A percentile compares a stretch with the other conserved stretches of the same genome.
Evolutionary conservation across 2,329 filamentous ascomycete genomes (phyloP).

Genomic region (Bipolaris gigantea): DNA sequence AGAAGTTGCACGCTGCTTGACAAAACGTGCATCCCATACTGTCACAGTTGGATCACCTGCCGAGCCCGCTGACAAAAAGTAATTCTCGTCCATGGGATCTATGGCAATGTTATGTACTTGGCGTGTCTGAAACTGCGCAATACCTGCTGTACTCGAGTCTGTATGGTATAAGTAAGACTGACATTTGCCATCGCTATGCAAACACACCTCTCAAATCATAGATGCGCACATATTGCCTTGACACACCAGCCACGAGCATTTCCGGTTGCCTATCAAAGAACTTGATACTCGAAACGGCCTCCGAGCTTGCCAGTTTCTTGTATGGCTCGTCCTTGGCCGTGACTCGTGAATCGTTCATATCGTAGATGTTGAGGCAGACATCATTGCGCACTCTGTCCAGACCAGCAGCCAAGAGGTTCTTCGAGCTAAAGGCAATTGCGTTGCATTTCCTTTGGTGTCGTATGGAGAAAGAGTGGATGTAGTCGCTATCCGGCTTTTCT

Average conservation of each 20-base stretch:
- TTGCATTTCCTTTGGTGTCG: conserved; percentile 79
- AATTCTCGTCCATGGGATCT: conserved; percentile 78
- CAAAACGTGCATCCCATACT: conserved; percentile 73
- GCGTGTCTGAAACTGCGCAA: conserved; percentile 56
- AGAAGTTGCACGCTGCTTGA: conserved; percentile 32
- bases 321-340: conserved; percentile 55
- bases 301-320: conserved; percentile 61
- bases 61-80: conserved; percentile 76
- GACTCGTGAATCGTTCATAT: conserved; percentile 64
- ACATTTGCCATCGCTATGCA: conserved; percentile 18
- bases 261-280: conserved; percentile 80
- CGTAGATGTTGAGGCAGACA: conserved; percentile 80
- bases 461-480: conserved; percentile 67
- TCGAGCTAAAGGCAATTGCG: conserved; percentile 77
- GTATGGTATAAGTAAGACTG: conserved; percentile 16
- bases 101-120: conserved; percentile 72
- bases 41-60: conserved; percentile 73
- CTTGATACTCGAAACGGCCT: conserved; percentile 79
- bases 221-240: conserved; percentile 72
- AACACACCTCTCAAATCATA: conserved; percentile 74
- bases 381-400: conserved; percentile 81
- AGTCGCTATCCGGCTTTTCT: conserved; percentile 48
- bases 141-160: conserved; percentile 49
- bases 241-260: conserved; percentile 74
- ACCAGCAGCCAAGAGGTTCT: conserved; percentile 72